Base-by-base conservation (phyloP, 2,329 filamentous ascomycete species). In the Penicillium expansum region DNA sequence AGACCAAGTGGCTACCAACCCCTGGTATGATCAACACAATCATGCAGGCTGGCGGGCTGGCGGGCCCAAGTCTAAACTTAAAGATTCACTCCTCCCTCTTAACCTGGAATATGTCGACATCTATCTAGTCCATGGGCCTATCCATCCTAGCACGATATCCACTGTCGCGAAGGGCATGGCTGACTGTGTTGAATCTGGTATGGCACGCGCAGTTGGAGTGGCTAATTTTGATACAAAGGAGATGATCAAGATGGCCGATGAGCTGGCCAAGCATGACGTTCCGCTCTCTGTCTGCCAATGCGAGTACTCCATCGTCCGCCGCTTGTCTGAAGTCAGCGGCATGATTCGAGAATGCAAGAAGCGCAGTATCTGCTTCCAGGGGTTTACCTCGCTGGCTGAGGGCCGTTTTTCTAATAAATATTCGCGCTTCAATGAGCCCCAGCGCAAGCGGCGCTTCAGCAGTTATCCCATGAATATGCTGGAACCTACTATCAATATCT, bases 261-360 rank as follows among this genome's bases (percentile, higher is more conserved):
- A 72, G 51, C 63, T 79, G 43, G 68, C 63, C 16, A 69, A 71
- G 58, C 69, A 71, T 37, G 69, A 67, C 1, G 55, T 78, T 5
- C 75, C 77, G 0, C 74, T 80, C 5, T 73, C 76, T 1, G 71
- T 73, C 18, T 79, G 78, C 56, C 77, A 80, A 62, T 77, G 76
- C 68, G 77, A 80, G 60, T 80, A 73, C 63, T 74, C 71, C 32
- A 61, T 79, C 24, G 66, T 80, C 22, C 72, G 78, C 20, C 71
- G 77, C 20, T 58, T 72, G 13, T 78, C 77, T 1, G 77, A 79
- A 56, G 67, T 67, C 1, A 69, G 65, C 2, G 76, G 76, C 0
- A 65, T 79, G 52, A 68, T 79, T 7, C 69, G 73, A 5, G 70
- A 73, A 38, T 79, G 76, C 62, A 68, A 65, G n/a, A 68, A 72